Conservation (phyloP, 352 stramenopile species). For the Globisporangium megalacanthum region DNA sequence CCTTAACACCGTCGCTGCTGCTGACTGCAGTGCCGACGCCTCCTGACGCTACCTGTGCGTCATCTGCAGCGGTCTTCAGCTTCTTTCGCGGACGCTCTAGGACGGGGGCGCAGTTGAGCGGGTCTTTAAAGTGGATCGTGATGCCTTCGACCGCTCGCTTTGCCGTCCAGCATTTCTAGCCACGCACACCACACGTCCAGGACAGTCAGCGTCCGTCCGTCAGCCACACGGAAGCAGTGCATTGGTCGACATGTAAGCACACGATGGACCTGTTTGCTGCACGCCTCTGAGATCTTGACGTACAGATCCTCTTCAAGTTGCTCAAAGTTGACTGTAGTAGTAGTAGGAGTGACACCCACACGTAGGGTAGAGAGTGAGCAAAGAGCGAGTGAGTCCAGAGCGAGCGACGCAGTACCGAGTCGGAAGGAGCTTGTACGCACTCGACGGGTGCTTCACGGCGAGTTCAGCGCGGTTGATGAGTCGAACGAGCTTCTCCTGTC, state of each 20-base stretch:
- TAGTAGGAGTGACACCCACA: background rate
- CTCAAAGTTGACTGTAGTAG: conserved; percentile 67
- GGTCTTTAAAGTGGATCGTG: conserved; percentile 72
- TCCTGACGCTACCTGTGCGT: conserved; percentile 6
- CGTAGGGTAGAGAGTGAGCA: background rate
- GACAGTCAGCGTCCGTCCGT: background rate
- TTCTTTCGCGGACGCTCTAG: conserved; percentile 67
- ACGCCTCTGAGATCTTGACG: conserved; percentile 55
- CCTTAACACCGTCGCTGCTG: background rate
- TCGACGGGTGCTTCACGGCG: conserved; percentile 62
- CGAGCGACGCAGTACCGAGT: no score
- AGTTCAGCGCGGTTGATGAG: conserved; percentile 84
- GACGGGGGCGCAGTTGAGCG: conserved; percentile 61
- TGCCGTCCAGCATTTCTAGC: conserved; percentile 59
- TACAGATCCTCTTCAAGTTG: conserved; percentile 79
- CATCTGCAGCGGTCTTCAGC: conserved; percentile 37
- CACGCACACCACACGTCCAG: background rate
- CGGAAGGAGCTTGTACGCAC: conserved; percentile 23
- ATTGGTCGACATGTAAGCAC: background rate
- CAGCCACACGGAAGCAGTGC: background rate
- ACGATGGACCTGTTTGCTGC: conserved; percentile 39
- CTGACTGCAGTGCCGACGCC: background rate
- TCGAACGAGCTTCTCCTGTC: conserved; percentile 73
- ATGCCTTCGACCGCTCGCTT: conserved; percentile 76
- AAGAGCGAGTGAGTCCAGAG: background rate